Evolutionary conservation across 2,329 filamentous ascomycete genomes (phyloP).

Genomic region (Ophiocordyceps camponoti-rufipedis): DNA sequence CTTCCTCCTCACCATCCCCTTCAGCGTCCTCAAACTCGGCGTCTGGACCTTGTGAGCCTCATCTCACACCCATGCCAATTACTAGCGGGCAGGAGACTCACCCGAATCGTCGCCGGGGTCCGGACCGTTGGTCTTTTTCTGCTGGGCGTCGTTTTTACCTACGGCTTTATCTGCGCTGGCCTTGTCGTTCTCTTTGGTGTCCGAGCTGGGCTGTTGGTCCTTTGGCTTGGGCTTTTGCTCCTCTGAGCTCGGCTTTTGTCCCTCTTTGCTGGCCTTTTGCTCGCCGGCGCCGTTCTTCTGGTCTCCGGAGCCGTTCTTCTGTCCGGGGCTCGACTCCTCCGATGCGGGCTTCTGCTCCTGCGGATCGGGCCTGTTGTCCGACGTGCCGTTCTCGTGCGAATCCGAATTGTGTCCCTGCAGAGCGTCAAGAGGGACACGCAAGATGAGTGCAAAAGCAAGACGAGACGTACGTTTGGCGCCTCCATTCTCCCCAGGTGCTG

Average conservation of each 20-base stretch:
- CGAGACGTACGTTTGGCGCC: no score
- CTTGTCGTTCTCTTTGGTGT: not conserved
- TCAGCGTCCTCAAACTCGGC: constrained; percentile 3
- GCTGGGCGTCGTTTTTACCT: not conserved
- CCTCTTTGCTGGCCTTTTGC: not conserved
- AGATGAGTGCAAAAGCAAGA: no score
- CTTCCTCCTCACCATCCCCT: not conserved
- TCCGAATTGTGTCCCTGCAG: no score
- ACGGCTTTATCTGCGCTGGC: not conserved
- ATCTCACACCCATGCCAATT: not conserved
- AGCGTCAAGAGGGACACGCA: no score
- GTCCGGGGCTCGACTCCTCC: not conserved
- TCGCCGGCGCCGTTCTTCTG: not conserved
- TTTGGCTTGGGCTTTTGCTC: not conserved
- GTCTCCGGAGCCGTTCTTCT: not conserved
- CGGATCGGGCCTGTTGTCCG: no score
- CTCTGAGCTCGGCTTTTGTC: not conserved
- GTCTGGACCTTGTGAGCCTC: not conserved
- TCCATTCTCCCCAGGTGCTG: no score
- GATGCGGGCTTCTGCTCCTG: not conserved
- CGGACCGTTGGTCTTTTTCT: not conserved
- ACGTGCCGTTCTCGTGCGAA: no score
- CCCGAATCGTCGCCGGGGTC: not conserved
- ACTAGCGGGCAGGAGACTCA: not conserved
- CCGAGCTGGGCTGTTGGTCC: not conserved